These are phyloP conservation scores for Anthracocystis panici-leucophaei DNA, from an alignment of 1,284 basidiomycete genomes.

Conservation along the genomic window DNA sequence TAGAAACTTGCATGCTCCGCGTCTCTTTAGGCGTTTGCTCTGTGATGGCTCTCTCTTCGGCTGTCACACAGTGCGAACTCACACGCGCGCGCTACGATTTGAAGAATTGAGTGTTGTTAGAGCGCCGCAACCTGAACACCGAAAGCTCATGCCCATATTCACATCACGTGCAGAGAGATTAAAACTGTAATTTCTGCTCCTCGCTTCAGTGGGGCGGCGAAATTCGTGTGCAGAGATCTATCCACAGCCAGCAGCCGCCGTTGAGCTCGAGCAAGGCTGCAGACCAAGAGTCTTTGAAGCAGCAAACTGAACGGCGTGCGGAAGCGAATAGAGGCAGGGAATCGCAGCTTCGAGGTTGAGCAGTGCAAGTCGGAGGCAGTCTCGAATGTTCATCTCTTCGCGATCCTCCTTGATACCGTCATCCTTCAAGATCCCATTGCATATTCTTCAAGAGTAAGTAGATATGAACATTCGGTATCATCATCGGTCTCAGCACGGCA, in stretches of 20 bases:
- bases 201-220: not conserved
- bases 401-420: conserved; percentile 51
- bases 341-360: not conserved
- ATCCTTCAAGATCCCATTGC: conserved; percentile 55
- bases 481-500: conserved; percentile 29
- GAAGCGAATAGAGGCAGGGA: not conserved
- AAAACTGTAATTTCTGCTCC: conserved; percentile 7
- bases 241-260: not conserved
- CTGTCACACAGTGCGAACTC: no score
- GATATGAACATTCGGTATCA: conserved; percentile 12
- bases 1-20: no score
- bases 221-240: not conserved
- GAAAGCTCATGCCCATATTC: not conserved
- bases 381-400: conserved; percentile 35
- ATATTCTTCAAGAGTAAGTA: conserved; percentile 56
- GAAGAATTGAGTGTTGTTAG: not conserved
- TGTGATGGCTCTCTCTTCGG: no score
- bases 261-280: not conserved
- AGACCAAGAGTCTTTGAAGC: not conserved
- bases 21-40: no score
- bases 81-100: no score
- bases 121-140: not conserved
- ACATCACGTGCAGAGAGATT: not conserved
- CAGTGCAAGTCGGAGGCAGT: conserved; percentile 8
- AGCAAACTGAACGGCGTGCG: not conserved